Conservation (phyloP, 2,329 filamentous ascomycete species). For the Albifimbria verrucaria region DNA sequence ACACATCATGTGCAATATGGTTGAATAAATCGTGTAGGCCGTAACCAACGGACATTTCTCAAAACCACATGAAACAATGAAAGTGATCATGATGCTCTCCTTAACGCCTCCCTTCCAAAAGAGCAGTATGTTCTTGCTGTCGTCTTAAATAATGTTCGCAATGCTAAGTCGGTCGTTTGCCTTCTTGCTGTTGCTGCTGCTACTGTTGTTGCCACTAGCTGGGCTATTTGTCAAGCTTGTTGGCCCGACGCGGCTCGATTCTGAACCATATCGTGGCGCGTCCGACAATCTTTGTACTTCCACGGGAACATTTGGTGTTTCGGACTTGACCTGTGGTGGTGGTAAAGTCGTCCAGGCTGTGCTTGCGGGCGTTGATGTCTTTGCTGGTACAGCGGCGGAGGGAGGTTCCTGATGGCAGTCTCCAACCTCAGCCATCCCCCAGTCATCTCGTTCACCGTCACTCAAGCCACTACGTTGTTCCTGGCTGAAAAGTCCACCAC, state of each 20-base stretch:
- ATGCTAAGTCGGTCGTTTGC: conserved; percentile 36
- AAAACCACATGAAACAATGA: background rate
- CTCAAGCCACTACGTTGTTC: conserved; percentile 50
- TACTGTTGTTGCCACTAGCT: conserved; percentile 16
- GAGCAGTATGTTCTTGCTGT: background rate
- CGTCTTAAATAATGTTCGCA: conserved; percentile 43
- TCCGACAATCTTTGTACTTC: conserved; percentile 26
- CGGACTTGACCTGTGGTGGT: conserved; percentile 32
- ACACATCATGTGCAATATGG: no score
- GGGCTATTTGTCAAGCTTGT: conserved; percentile 24
- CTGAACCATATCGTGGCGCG: conserved; percentile 23
- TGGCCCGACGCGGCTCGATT: conserved; percentile 20
- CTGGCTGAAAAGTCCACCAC: conserved; percentile 39
- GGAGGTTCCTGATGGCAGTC: conserved; percentile 30
- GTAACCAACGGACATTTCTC: background rate
- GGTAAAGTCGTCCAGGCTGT: conserved; percentile 27
- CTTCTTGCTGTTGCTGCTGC: conserved; percentile 8
- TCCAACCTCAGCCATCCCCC: conserved; percentile 82
- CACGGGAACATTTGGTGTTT: conserved; percentile 22
- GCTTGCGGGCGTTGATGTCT: conserved; percentile 27
- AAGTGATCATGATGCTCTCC: background rate
- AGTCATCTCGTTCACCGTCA: conserved; percentile 59
- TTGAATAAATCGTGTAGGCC: no score
- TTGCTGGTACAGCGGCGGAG: conserved; percentile 16
- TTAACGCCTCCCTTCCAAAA: conserved; percentile 2